These are phyloP conservation scores for Pythium brachiatum DNA, from an alignment of 352 stramenopile genomes.

Conservation along the genomic window DNA sequence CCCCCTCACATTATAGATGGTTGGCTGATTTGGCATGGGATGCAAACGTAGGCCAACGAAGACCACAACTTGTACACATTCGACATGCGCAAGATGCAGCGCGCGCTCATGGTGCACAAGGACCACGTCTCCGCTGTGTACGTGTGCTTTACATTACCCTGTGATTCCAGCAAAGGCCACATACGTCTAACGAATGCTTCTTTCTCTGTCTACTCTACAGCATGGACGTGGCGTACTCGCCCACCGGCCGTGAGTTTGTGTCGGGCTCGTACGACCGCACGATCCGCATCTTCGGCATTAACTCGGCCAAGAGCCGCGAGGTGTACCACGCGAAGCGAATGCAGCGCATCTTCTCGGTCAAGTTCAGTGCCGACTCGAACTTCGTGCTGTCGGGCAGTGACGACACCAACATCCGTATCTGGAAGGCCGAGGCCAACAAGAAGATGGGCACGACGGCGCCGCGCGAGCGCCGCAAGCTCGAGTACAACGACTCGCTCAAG, in stretches of 20 bases:
- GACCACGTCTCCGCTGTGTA: conserved; percentile 97
- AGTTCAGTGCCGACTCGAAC: conserved; percentile 88
- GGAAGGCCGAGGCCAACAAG: conserved; percentile 96
- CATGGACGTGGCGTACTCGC: conserved; percentile 97
- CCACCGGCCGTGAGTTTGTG: conserved; percentile 98
- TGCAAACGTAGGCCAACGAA: conserved; percentile 90
- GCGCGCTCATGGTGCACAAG: conserved; percentile 96
- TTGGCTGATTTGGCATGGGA: background rate
- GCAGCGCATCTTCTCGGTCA: conserved; percentile 93
- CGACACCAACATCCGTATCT: conserved; percentile 99
- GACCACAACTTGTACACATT: conserved; percentile 99
- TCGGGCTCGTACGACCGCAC: conserved; percentile 98
- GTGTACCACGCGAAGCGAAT: conserved; percentile 99
- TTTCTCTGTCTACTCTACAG: conserved; percentile 27
- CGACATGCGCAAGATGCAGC: conserved; percentile 97
- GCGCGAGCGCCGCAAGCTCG: conserved; percentile 88
- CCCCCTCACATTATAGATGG: too few species aligned
- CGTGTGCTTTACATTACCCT: conserved; percentile 24
- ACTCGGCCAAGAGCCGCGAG: conserved; percentile 82
- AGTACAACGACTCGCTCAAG: conserved; percentile 98
- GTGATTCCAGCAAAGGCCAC: background rate
- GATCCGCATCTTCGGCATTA: conserved; percentile 95
- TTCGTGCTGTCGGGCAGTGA: conserved; percentile 98
- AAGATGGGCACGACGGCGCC: conserved; percentile 89
- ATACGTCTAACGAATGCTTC: background rate